phyloP scores from a whole-genome alignment of 768 basidiomycete species.

The Phylloporus sp. region DNA sequence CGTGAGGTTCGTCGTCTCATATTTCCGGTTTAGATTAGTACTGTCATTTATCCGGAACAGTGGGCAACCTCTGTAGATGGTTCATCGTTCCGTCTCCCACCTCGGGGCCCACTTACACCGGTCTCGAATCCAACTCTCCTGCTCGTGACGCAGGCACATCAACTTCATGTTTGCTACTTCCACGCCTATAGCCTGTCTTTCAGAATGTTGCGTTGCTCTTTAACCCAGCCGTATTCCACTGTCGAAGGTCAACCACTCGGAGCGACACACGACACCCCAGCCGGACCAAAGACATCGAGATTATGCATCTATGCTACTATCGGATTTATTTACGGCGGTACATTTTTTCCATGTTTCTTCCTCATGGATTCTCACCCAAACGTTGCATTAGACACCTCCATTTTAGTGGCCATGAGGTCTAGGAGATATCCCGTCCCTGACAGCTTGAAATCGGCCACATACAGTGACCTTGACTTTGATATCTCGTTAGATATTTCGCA shows the following conservation, averaged over 20 bases:
- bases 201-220: constrained; percentile 45
- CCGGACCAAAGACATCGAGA: constrained; percentile 36
- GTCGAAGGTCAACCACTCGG: constrained; percentile 32
- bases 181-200: constrained; percentile 42
- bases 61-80: constrained; percentile 48
- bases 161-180: constrained; percentile 50
- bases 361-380: not conserved
- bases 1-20: constrained; percentile 47
- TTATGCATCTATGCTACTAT: constrained; percentile 57
- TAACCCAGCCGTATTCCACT: constrained; percentile 39
- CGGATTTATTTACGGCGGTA: constrained; percentile 57
- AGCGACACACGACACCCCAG: constrained; percentile 26
- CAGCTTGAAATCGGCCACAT: constrained; percentile 19
- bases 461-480: constrained; percentile 41
- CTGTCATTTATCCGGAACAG: constrained; percentile 31
- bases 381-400: constrained; percentile 42
- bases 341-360: not conserved
- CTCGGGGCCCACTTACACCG: constrained; percentile 52
- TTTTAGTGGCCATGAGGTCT: constrained; percentile 62
- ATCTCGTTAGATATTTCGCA: constrained; percentile 25
- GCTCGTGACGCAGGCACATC: constrained; percentile 61
- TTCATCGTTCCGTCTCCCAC: constrained; percentile 50
- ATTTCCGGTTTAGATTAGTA: not conserved
- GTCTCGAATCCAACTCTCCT: constrained; percentile 52
- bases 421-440: constrained; percentile 41